Evolutionary conservation across 495 filamentous ascomycete genomes (phyloP), one percentile per base, ranked within the genome.

Genomic region (Cryomyces minteri): DNA sequence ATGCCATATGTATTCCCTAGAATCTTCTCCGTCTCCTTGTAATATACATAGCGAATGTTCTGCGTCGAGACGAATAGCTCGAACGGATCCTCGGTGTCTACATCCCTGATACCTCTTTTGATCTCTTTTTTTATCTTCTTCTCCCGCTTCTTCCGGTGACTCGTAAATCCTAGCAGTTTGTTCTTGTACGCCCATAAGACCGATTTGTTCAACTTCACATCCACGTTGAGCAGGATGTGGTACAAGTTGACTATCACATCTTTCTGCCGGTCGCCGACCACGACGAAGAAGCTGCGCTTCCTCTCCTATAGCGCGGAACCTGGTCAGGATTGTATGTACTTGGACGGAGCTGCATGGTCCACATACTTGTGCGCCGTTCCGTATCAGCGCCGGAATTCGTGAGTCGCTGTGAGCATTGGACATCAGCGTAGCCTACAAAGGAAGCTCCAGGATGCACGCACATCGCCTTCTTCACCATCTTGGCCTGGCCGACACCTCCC

Each of bases 1-100:
- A 96, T 96, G 51, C 92, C 90, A 59, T 88, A 99, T 31, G 92
- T 99, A 62, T 96, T 94, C 52, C 92, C 92, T 36, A 99, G 63
- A 58, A 99, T 96, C 68, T 94, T 94, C 49, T 99, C 92, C n/a
- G 92, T 96, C 64, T 99, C 92, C 65, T 99, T 99, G 69, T 99
- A 99, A 71, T 94, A 99, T 36, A 88, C 84, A 74, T 96, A 99
- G 52, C 92, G 84, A 54, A 99, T 94, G 58, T 94, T 86, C 62
- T 94, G 82, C 45, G 94, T 76, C 14, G 84, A 87, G 58, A 99
- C 80, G 66, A 99, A 99, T 49, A 96, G 72, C 67, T 99, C 92
- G 66, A 99, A 99, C 0, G 92, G 83, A 55, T 96, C 92, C 55
- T 95, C 87, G 40, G 79, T 76, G 61, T 99, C 94, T n/a, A 82